Conservation (phyloP, 164 flowering plant species). For the Liriodendron chinense region DNA sequence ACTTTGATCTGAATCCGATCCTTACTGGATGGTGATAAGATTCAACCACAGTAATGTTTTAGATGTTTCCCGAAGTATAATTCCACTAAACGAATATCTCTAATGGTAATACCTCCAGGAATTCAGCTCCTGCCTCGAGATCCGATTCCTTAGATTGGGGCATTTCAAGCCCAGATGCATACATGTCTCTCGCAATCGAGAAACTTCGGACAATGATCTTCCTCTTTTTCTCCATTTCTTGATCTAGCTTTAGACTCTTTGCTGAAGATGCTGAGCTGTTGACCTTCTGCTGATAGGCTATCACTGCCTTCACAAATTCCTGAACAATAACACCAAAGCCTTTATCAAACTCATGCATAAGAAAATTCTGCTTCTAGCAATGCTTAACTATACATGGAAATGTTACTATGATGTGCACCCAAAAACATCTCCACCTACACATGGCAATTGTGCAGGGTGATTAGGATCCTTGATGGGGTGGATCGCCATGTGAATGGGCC, state of each 20-base stretch:
- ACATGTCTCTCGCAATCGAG: slow-evolving; percentile 64
- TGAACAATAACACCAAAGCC: slow-evolving; percentile 21
- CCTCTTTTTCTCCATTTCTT: slow-evolving; percentile 80
- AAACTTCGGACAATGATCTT: slow-evolving; percentile 63
- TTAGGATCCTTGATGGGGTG: background rate
- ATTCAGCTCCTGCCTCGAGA: slow-evolving; percentile 80
- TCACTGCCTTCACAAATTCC: slow-evolving; percentile 94
- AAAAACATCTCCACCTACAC: background rate
- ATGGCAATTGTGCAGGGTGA: background rate
- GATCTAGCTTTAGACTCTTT: slow-evolving; percentile 47
- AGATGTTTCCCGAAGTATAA: too few relatives aligned
- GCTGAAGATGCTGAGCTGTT: slow-evolving; percentile 35
- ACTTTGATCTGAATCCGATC: too few relatives aligned
- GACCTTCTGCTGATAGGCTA: slow-evolving; percentile 78
- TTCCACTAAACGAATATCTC: background rate
- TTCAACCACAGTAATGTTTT: too few relatives aligned
- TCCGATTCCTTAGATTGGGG: slow-evolving; percentile 44
- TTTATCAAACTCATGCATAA: background rate
- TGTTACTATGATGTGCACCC: background rate
- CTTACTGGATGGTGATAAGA: too few relatives aligned
- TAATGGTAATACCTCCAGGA: slow-evolving; percentile 58
- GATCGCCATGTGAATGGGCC: too few relatives aligned
- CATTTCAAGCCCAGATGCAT: slow-evolving; percentile 32
- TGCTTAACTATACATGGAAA: background rate
- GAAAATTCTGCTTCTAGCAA: background rate